Conservation (phyloP, 2,329 filamentous ascomycete genomes). For the Exophiala sideris region DNA sequence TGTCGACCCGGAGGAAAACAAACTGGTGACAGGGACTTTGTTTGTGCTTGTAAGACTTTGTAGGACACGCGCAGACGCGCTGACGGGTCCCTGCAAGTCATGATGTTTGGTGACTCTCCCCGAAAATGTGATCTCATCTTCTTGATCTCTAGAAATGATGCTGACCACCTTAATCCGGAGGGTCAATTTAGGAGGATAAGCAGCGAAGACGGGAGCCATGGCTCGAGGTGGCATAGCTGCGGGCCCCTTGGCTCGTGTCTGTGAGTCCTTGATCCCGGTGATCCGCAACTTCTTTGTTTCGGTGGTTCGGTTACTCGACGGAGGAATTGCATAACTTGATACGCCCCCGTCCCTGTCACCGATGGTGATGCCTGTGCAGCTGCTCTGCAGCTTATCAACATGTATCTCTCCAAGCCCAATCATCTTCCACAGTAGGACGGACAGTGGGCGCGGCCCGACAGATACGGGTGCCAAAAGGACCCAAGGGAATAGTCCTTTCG, state of each 20-base stretch:
- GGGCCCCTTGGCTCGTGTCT: constrained; percentile 5
- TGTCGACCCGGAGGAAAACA: too few relatives aligned
- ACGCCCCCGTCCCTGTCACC: not conserved
- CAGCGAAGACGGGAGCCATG: constrained; percentile 16
- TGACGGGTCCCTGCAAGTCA: constrained; percentile 7
- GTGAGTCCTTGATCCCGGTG: constrained; percentile 2
- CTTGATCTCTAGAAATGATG: not conserved
- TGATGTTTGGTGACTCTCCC: not conserved
- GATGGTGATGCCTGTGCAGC: too few relatives aligned
- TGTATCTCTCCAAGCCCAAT: too few relatives aligned
- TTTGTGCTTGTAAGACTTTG: constrained; percentile 1
- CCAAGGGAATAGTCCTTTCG: too few relatives aligned
- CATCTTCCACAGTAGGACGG: too few relatives aligned
- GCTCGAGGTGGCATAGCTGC: constrained; percentile 13
- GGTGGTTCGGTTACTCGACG: constrained; percentile 9
- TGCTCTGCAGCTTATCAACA: too few relatives aligned
- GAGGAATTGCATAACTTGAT: not conserved
- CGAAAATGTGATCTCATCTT: not conserved
- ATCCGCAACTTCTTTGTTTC: constrained; percentile 16
- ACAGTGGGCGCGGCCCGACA: too few relatives aligned
- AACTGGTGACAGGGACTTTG: not conserved
- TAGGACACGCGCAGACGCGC: not conserved
- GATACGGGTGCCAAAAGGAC: too few relatives aligned
- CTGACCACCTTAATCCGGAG: not conserved
- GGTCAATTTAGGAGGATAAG: constrained; percentile 15